A percentile compares a stretch with the other conserved stretches of the same genome.
Conservation (phyloP, 225 moss, liverwort and hornwort species). For the Sphagnum tenellum region DNA sequence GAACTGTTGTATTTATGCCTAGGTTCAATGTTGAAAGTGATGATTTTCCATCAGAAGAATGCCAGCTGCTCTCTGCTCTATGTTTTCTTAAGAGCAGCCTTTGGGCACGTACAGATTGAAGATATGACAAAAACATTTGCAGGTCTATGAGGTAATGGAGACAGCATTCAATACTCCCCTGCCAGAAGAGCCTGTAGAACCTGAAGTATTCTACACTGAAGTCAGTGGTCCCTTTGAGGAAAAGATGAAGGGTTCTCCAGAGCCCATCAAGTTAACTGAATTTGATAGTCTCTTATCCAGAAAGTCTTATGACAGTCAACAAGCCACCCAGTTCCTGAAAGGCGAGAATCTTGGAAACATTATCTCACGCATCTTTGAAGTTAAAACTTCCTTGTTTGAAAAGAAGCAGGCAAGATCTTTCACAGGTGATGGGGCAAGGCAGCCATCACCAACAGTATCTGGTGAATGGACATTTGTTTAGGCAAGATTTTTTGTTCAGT, state of each 20-base stretch:
- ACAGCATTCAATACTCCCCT: constrained; percentile 49
- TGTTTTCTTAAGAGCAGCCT: too few relatives aligned
- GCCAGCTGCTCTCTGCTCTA: too few relatives aligned
- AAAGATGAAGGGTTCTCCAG: constrained; percentile 14
- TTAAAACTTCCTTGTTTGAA: constrained; percentile 43
- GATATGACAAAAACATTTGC: constrained; percentile 2
- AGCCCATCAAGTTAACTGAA: constrained; percentile 31
- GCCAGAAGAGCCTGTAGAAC: constrained; percentile 16
- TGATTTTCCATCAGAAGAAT: too few relatives aligned
- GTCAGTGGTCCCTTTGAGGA: constrained; percentile 6
- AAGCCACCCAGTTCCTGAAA: constrained; percentile 36
- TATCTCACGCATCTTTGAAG: constrained; percentile 48
- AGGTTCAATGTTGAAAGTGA: too few relatives aligned
- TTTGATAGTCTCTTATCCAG: constrained; percentile 27
- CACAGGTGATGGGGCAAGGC: constrained; percentile 22
- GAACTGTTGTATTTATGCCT: too few relatives aligned
- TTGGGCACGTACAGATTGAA: too few relatives aligned
- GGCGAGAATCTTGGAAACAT: constrained; percentile 35
- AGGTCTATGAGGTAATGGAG: constrained; percentile 88
- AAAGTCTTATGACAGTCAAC: constrained; percentile 16
- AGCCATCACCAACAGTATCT: constrained; percentile 37
- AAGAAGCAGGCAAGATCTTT: constrained; percentile 38
- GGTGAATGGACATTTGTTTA: constrained; percentile 60
- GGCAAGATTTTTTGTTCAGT: not conserved
- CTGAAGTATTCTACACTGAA: constrained; percentile 3